phyloP scores from a whole-genome alignment of 768 basidiomycete genomes.

The Trichaptum fuscoviolaceum region DNA sequence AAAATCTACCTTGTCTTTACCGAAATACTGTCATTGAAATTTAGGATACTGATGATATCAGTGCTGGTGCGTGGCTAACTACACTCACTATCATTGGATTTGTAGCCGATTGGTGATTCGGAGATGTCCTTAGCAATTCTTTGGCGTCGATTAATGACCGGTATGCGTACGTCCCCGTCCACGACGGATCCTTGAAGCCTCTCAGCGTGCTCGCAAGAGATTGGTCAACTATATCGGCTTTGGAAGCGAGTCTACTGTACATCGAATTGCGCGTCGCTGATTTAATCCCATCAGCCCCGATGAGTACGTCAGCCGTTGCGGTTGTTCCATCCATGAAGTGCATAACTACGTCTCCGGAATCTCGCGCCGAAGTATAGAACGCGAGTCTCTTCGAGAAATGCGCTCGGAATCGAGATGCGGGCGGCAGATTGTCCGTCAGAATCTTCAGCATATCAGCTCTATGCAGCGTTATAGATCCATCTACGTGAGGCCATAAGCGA shows the following conservation, averaged over 20 bases:
- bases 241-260: slow-evolving; percentile 16
- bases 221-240: slow-evolving; percentile 16
- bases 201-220: slow-evolving; percentile 7
- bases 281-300: slow-evolving; percentile 24
- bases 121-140: slow-evolving; percentile 21
- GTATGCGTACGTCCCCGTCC: slow-evolving; percentile 38
- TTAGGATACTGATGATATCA: background rate
- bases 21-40: slow-evolving; percentile 45
- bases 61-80: slow-evolving; percentile 12
- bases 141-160: slow-evolving; percentile 32
- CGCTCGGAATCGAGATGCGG: slow-evolving; percentile 10
- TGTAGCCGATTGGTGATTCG: slow-evolving; percentile 29
- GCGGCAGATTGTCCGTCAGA: slow-evolving; percentile 19
- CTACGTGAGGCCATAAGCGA: slow-evolving; percentile 8
- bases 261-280: slow-evolving; percentile 19
- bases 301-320: slow-evolving; percentile 20
- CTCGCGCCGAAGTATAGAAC: slow-evolving; percentile 22
- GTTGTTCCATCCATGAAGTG: slow-evolving; percentile 20
- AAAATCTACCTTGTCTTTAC: slow-evolving; percentile 36
- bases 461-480: slow-evolving; percentile 22
- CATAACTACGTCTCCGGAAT: slow-evolving; percentile 13
- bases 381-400: slow-evolving; percentile 29
- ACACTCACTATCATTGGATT: slow-evolving; percentile 42
- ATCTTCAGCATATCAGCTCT: slow-evolving; percentile 23
- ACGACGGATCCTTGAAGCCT: slow-evolving; percentile 18